Conservation (phyloP, 768 basidiomycete species). For the Filobasidium wieringae region DNA sequence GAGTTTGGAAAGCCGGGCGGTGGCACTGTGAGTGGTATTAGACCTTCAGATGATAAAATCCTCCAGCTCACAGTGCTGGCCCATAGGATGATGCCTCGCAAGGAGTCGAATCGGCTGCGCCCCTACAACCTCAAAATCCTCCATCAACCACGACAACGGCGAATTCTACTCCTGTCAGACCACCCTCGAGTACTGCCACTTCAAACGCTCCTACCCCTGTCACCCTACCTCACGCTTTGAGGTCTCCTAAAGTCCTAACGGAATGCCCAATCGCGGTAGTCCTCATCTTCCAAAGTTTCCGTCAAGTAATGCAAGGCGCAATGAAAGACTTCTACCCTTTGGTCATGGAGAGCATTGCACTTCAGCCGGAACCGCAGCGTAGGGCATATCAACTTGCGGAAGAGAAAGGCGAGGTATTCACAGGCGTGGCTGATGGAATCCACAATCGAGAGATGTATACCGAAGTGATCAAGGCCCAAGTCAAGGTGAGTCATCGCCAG, state of each 20-base stretch:
- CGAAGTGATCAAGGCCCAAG: slow-evolving; percentile 77
- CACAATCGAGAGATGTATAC: slow-evolving; percentile 60
- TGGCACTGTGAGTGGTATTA: background rate
- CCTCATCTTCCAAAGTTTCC: slow-evolving; percentile 73
- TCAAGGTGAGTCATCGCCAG: slow-evolving; percentile 54
- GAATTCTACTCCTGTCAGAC: slow-evolving; percentile 7
- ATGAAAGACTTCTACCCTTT: slow-evolving; percentile 61
- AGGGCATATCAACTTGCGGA: slow-evolving; percentile 65
- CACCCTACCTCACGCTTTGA: slow-evolving; percentile 53
- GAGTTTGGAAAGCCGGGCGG: slow-evolving; percentile 50
- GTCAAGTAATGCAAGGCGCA: slow-evolving; percentile 51
- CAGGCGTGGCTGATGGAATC: slow-evolving; percentile 66
- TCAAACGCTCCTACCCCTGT: slow-evolving; percentile 6
- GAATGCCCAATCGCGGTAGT: slow-evolving; percentile 90
- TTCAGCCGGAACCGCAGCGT: slow-evolving; percentile 71
- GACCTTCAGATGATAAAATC: background rate
- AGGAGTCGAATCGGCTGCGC: slow-evolving; percentile 4
- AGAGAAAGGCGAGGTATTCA: slow-evolving; percentile 69
- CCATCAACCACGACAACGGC: background rate
- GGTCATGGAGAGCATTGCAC: slow-evolving; percentile 64
- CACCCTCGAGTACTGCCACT: slow-evolving; percentile 16
- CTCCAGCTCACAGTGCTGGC: background rate
- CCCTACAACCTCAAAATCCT: slow-evolving; percentile 14
- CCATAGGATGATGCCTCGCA: slow-evolving; percentile 1
- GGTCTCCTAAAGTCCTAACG: slow-evolving; percentile 84